Conservation (phyloP, 2,329 filamentous ascomycete genomes). For the Arachnopeziza araneosa region DNA sequence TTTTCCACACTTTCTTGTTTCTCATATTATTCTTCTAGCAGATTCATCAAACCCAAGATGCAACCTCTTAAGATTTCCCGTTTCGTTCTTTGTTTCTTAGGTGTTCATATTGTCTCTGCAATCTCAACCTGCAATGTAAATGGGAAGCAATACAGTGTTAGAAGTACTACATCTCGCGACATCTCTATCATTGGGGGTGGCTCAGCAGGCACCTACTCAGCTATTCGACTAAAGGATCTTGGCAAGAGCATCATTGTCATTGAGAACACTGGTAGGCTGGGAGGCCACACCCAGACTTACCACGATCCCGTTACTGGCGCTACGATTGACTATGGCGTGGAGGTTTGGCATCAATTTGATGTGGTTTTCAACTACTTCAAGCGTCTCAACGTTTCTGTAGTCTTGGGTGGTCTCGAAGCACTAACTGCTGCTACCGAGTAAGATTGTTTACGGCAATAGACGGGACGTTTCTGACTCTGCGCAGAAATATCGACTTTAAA, state of each 20-base stretch:
- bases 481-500: not conserved
- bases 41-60: too few relatives aligned
- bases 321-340: conserved; percentile 34
- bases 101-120: too few relatives aligned
- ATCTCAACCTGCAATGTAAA: too few relatives aligned
- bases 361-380: conserved; percentile 39
- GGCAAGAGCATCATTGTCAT: conserved; percentile 35
- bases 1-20: too few relatives aligned
- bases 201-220: conserved; percentile 35
- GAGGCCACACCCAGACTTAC: conserved; percentile 45
- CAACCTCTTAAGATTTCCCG: too few relatives aligned
- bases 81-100: too few relatives aligned
- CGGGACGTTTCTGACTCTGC: too few relatives aligned
- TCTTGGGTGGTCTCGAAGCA: too few relatives aligned
- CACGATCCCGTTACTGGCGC: conserved; percentile 30
- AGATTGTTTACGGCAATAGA: too few relatives aligned
- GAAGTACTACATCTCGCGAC: not conserved
- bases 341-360: conserved; percentile 34
- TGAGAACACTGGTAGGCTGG: conserved; percentile 35
- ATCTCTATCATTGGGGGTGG: conserved; percentile 37
- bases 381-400: conserved; percentile 35
- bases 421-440: too few relatives aligned
- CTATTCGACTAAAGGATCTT: conserved; percentile 33
- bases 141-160: too few relatives aligned
- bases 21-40: too few relatives aligned